A percentile compares a stretch with the other conserved stretches of the same genome.
Evolutionary conservation across 768 basidiomycete species (phyloP).

Genomic region (Amanita phalloides): DNA sequence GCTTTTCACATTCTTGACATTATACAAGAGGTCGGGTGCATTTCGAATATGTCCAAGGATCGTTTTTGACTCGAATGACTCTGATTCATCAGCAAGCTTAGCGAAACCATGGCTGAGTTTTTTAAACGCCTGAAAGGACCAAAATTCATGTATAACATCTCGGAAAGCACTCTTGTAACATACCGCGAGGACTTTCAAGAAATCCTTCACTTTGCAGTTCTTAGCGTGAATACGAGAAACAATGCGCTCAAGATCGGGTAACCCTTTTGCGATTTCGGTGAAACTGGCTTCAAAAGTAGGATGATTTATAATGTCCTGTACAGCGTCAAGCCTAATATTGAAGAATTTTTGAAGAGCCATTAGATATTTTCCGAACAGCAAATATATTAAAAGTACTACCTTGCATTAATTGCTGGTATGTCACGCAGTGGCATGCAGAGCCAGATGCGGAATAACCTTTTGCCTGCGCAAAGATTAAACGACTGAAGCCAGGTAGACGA

Average conservation of each 20-base stretch:
- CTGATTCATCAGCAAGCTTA: constrained; percentile 51
- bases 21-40: constrained; percentile 67
- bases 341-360: not conserved
- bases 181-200: constrained; percentile 74
- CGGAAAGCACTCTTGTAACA: constrained; percentile 6
- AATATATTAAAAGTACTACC: constrained; percentile 31
- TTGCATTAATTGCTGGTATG: constrained; percentile 76
- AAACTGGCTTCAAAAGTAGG: constrained; percentile 72
- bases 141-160: not conserved
- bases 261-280: constrained; percentile 59
- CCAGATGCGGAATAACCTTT: constrained; percentile 95
- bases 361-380: not conserved
- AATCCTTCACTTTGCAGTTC: constrained; percentile 80
- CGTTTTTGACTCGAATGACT: constrained; percentile 67
- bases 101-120: constrained; percentile 58
- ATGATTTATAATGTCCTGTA: constrained; percentile 81
- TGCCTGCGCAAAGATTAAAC: constrained; percentile 38
- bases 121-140: constrained; percentile 52
- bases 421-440: constrained; percentile 85
- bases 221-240: constrained; percentile 94
- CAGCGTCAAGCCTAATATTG: constrained; percentile 74
- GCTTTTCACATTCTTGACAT: constrained; percentile 62
- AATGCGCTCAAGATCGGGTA: constrained; percentile 90
- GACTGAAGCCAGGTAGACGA: not conserved
- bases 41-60: constrained; percentile 66